Percentiles rank a stretch among this genome's conserved stretches.
Conservation (phyloP, 2,329 filamentous ascomycete species). For the Lachnellula willkommii region DNA sequence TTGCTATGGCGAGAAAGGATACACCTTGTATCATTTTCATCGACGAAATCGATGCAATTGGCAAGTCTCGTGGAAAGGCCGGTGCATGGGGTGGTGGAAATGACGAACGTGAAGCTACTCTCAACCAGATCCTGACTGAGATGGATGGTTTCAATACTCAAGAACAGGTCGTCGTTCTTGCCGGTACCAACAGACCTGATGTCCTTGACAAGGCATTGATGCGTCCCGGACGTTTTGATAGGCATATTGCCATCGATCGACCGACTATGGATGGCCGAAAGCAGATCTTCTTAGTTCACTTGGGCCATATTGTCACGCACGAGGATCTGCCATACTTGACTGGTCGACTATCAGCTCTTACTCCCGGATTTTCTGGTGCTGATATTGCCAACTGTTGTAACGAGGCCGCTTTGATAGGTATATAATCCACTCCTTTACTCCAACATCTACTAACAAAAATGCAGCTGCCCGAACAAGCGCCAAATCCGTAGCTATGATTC, state of each 20-base stretch:
- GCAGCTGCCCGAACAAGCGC: constrained; percentile 79
- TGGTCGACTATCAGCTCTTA: constrained; percentile 84
- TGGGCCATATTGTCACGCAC: constrained; percentile 89
- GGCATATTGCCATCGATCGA: constrained; percentile 90
- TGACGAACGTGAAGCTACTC: constrained; percentile 91
- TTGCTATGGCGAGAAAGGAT: constrained; percentile 90
- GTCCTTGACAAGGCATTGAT: constrained; percentile 92
- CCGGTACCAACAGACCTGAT: constrained; percentile 93
- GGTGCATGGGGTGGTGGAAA: constrained; percentile 80
- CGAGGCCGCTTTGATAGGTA: constrained; percentile 93
- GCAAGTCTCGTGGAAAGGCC: constrained; percentile 78
- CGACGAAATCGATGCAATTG: constrained; percentile 97
- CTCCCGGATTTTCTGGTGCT: constrained; percentile 92
- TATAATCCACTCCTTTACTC: constrained; percentile 31
- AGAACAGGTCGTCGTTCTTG: constrained; percentile 93
- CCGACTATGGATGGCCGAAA: constrained; percentile 95
- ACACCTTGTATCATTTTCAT: constrained; percentile 99
- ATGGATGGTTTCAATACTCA: constrained; percentile 99
- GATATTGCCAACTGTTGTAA: constrained; percentile 99
- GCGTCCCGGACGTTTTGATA: constrained; percentile 93
- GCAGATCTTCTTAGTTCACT: constrained; percentile 92
- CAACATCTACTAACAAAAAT: constrained; percentile 35
- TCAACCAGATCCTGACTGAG: constrained; percentile 97
- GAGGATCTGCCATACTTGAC: constrained; percentile 85
- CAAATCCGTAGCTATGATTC: constrained; percentile 73